Evolutionary conservation across 2,329 filamentous ascomycete species (phyloP).

Genomic region (Apiospora saccharicola): DNA sequence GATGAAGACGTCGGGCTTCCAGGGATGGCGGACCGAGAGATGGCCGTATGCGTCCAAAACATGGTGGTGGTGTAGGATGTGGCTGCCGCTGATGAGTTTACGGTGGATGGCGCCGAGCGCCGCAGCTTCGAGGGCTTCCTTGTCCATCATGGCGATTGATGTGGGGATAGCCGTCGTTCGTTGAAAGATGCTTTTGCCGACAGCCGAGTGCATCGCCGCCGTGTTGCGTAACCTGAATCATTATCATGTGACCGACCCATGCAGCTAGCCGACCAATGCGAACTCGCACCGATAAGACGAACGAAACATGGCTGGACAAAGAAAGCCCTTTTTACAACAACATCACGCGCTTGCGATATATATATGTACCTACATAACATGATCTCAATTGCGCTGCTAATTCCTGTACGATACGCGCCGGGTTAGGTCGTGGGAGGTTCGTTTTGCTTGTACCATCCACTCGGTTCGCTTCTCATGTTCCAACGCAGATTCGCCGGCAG

Average conservation of each 20-base stretch:
- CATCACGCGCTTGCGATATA: no score
- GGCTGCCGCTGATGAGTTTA: constrained; percentile 52
- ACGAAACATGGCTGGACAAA: no score
- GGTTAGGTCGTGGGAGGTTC: no score
- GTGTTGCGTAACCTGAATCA: not conserved
- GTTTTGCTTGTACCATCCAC: not conserved
- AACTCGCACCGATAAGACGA: not conserved
- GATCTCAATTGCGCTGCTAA: no score
- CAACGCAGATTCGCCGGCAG: not conserved
- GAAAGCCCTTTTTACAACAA: no score
- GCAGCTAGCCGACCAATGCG: not conserved
- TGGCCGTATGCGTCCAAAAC: constrained; percentile 59
- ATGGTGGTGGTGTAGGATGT: constrained; percentile 59
- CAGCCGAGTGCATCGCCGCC: not conserved
- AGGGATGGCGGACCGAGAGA: constrained; percentile 58
- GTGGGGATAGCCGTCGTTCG: not conserved
- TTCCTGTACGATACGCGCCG: no score
- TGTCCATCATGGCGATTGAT: constrained; percentile 11
- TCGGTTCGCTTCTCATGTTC: not conserved
- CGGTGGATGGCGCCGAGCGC: constrained; percentile 23
- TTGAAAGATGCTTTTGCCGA: not conserved
- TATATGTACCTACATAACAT: no score
- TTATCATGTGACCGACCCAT: constrained; percentile 3
- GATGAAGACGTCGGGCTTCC: constrained; percentile 53
- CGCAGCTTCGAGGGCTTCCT: constrained; percentile 17